A percentile compares a stretch with the other conserved stretches of the same genome.
Evolutionary conservation across 2,329 filamentous ascomycete species (phyloP).

Genomic region (Xylariaceae sp.): DNA sequence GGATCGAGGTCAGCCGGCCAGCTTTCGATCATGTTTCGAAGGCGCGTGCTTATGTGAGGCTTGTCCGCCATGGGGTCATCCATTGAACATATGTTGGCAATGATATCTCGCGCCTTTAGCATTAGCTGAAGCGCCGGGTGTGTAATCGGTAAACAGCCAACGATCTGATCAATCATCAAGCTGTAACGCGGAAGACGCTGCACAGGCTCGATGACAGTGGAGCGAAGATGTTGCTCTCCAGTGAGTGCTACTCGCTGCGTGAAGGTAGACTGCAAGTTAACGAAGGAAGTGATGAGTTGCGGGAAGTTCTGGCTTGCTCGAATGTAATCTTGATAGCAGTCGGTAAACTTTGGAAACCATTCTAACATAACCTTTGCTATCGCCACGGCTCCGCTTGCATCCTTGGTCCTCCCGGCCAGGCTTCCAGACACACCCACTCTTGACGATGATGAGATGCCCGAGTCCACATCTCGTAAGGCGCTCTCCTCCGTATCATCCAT

Average conservation of each 20-base stretch:
- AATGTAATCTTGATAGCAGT: conserved; percentile 93
- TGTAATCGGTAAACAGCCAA: conserved; percentile 80
- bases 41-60: conserved; percentile 72
- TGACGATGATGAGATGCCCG: conserved; percentile 54
- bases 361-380: conserved; percentile 84
- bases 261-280: conserved; percentile 83
- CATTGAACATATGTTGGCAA: conserved; percentile 95
- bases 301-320: conserved; percentile 87
- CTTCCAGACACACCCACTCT: conserved; percentile 50
- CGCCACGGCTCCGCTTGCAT: conserved; percentile 77
- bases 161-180: conserved; percentile 93
- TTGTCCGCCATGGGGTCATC: conserved; percentile 75
- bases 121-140: conserved; percentile 85
- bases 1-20: conserved; percentile 78
- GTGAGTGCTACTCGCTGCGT: conserved; percentile 79
- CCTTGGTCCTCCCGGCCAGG: conserved; percentile 58
- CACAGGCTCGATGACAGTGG: conserved; percentile 93
- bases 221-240: conserved; percentile 89
- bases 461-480: conserved; percentile 77
- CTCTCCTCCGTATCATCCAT: conserved; percentile 85
- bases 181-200: conserved; percentile 94
- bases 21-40: conserved; percentile 76
- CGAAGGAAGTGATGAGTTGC: conserved; percentile 76
- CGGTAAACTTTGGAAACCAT: conserved; percentile 91
- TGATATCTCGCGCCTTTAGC: conserved; percentile 88